Evolutionary conservation across 2,329 filamentous ascomycete genomes (phyloP), one percentile per base, ranked within the genome.

Genomic region (Septoria petroselini): DNA sequence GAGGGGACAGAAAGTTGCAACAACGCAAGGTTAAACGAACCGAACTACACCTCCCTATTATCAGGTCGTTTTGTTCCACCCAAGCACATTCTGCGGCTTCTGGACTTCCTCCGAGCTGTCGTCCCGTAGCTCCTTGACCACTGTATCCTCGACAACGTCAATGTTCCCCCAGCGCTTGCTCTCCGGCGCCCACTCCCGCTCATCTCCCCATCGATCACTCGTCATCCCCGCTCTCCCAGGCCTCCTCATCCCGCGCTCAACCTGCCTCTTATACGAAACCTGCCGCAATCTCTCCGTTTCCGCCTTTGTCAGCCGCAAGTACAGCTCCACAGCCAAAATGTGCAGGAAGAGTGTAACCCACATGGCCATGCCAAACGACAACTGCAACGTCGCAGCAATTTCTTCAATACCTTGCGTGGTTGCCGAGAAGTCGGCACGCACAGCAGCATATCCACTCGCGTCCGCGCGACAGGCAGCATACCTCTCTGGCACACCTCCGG

Each of bases 261-360:
- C 54, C 57, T 84, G 80, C 35, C 74, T 69, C 60, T 80, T 73
- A 57, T 79, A 81, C 4, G 75, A 79, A 1, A 83, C 70, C n/a
- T 72, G 69, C 8, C 80, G 71, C 39, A 84, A 64, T 4, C 80
- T 68, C 37, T 81, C 70, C 1, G 68, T 67, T 58, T 84, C 80
- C 9, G 63, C 70, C 0, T 79, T 77, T 0, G 80, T 84, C 15
- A 80, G 62, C 2, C 62, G 67, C 17, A 82, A 64, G 67, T 82
- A 72, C 1, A 66, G 18, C 48, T 70, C 67, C 2, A 71, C 60
- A 18, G 65, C 65, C 15, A 78, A 41, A 7, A 68, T 68, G 56
- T 84, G 80, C 1, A 84, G 41, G 0, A 71, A 54, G 2, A 82
- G 57, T 0, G 77, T 73, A 4, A 83, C 46, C 77, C 78, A 84